Conservation (phyloP, 345 rosid species). For the Ceriops decandra region DNA sequence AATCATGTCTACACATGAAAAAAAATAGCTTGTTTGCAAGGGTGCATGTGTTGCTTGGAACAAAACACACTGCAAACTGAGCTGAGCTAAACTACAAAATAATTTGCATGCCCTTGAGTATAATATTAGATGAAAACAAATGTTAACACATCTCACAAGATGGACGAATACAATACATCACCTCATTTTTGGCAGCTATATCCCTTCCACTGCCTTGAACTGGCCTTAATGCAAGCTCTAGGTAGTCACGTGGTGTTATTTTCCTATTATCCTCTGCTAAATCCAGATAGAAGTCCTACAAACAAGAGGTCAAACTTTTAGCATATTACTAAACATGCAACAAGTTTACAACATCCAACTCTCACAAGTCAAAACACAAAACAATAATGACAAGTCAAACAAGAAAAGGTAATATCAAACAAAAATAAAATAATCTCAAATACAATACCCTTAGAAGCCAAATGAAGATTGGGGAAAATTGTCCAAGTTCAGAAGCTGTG, state of each 20-base stretch:
- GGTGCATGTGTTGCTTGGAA: background rate
- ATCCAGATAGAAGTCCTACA: conserved; percentile 92
- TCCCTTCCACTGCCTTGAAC: conserved; percentile 79
- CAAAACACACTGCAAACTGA: background rate
- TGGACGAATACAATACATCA: conserved; percentile 22
- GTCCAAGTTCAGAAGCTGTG: conserved; percentile 83
- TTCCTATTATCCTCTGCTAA: conserved; percentile 73
- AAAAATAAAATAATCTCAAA: background rate
- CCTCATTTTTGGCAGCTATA: conserved; percentile 92
- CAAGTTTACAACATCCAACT: background rate
- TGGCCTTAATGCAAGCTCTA: conserved; percentile 86
- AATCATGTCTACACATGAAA: background rate
- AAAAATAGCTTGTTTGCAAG: background rate
- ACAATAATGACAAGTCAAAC: background rate
- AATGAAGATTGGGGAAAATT: conserved; percentile 93
- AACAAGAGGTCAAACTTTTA: too few species aligned
- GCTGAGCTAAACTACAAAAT: too few species aligned
- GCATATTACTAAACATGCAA: background rate
- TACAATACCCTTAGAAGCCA: conserved; percentile 89
- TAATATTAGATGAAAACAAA: too few species aligned
- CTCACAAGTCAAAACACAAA: background rate
- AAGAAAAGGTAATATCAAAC: background rate
- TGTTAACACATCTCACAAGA: background rate
- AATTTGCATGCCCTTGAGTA: too few species aligned
- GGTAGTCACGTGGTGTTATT: conserved; percentile 92